Evolutionary conservation across 2,329 filamentous ascomycete genomes (phyloP), one percentile per base, ranked within the genome.

Genomic region (Cryphonectria parasitica): DNA sequence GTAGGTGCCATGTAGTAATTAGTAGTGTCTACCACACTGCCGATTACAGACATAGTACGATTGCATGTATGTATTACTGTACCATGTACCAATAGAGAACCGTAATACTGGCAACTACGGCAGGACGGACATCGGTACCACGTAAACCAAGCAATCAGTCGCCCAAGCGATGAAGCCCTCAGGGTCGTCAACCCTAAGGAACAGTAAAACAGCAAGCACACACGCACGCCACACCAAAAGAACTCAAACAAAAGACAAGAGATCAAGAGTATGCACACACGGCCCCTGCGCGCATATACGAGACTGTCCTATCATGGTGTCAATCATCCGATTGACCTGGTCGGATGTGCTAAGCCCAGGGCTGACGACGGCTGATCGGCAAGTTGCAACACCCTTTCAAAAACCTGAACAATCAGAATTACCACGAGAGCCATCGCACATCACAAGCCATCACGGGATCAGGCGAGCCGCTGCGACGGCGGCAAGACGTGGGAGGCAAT

Each of bases 391-490:
- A 43, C n/a, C 13, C 67, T 49, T 31, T 56, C 25, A 7, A 31
- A 58, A 58, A 58, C 25, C 25, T 31, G 28, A 43, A 68, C 66
- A 58, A 62, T 58, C 56, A 36, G 39, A 25, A 45, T n/a, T 28
- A 31, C 25, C 54, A 58, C 54, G 54, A 58, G 13, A 58, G 13
- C 25, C 28, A 58, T 39, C 58, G 34, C 19, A 49, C 54, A 31
- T 31, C 54, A 58, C 54, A 31, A 34, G 25, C 13, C 54, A 58
- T 39, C 58, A 61, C 19, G 58, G 58, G 34, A 22, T 3, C 58
- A 22, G 58, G 66, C 69, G 66, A 71, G 66, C 62, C 69, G 66
- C 69, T 69, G 69, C 66, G 43, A 66, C 66, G 62, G 66, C 66
- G 69, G 60, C 66, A 69, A 56, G 31, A 58, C 41, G 52, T 56